A percentile compares a stretch with the other conserved stretches of the same genome.
These are phyloP conservation scores for barley (Hordeum vulgare) DNA, from an alignment of 176 grass and related monocot genomes.

Conservation along the genomic window MorexV3_pseudomolecules_assembly NC_058519.1:56256581-56257080, in stretches of 20 bases:
- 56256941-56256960: not conserved
- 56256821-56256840: not conserved
- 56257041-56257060: not conserved
- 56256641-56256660: not conserved
- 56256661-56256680: no score
- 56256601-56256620: constrained; percentile 1
- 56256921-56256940: constrained; percentile 25
- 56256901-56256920: not conserved
- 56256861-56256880: not conserved
- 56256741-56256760: not conserved
- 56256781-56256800: constrained; percentile 5
- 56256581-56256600: not conserved
- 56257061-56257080: not conserved
- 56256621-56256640: not conserved
- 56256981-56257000: not conserved
- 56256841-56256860: not conserved
- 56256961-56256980: not conserved
- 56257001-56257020: constrained; percentile 3
- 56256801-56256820: constrained; percentile 17
- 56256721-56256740: not conserved
- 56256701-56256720: no score
- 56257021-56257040: constrained; percentile 45
- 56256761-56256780: not conserved
- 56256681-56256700: not conserved
- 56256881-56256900: not conserved